A percentile compares a stretch with the other conserved stretches of the same genome.
phyloP scores from a whole-genome alignment of 73 alveolate species.

The Paramecium pentaurelia region DNA sequence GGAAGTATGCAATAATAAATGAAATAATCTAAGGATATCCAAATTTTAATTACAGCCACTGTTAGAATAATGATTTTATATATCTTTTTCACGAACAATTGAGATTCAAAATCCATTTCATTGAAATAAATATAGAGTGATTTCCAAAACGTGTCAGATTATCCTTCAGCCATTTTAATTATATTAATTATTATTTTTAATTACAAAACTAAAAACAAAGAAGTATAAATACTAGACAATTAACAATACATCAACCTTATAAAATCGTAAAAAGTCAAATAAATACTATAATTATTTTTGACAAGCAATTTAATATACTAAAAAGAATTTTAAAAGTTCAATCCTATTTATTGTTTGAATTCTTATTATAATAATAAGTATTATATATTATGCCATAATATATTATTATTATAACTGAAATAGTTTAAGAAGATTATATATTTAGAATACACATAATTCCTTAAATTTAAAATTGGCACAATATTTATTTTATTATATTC shows the following conservation, averaged over 20 bases:
- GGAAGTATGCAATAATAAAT: background rate
- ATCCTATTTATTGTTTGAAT: background rate
- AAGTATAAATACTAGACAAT: background rate
- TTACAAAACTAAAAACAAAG: background rate
- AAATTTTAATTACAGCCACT: background rate
- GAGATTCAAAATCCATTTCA: constrained; percentile 47
- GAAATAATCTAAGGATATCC: background rate
- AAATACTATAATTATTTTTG: background rate
- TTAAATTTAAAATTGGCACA: background rate
- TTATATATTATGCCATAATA: no score
- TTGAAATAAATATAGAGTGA: constrained; percentile 18
- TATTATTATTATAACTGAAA: no score
- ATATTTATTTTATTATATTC: background rate
- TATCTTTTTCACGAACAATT: background rate
- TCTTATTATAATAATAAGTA: background rate
- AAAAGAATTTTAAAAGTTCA: background rate
- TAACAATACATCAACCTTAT: background rate
- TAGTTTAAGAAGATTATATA: no score
- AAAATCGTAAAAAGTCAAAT: background rate
- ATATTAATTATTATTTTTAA: background rate
- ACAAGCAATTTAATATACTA: background rate
- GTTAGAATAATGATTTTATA: constrained; percentile 1
- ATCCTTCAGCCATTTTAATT: background rate
- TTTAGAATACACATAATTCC: background rate
- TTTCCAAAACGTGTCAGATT: constrained; percentile 39